phyloP scores from a whole-genome alignment of 2,329 filamentous ascomycete species.

The Aspergillus quadricinctus region DNA sequence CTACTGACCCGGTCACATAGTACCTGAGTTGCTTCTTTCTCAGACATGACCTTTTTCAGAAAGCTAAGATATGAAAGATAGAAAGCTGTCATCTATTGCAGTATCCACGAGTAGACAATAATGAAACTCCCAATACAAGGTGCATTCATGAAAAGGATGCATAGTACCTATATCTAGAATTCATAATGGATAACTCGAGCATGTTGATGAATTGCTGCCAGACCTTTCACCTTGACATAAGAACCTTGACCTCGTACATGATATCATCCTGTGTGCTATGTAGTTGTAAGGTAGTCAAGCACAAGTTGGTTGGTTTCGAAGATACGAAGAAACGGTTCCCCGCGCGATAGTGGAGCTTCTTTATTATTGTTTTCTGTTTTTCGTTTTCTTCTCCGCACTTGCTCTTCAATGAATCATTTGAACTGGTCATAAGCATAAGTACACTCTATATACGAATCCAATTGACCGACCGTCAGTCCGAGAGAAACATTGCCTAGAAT shows the following conservation, averaged over 20 bases:
- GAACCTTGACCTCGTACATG: neutral
- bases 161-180: neutral
- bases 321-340: neutral
- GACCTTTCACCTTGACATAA: neutral
- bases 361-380: neutral
- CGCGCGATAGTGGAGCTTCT: neutral
- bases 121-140: neutral
- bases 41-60: neutral
- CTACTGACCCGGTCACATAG: neutral
- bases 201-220: neutral
- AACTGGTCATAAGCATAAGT: neutral
- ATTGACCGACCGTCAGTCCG: neutral
- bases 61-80: neutral
- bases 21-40: neutral
- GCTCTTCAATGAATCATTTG: neutral
- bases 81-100: too few relatives aligned
- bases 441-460: neutral
- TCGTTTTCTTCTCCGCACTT: neutral
- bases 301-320: neutral
- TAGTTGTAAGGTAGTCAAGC: neutral
- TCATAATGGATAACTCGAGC: neutral
- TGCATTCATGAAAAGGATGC: too few relatives aligned
- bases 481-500: neutral
- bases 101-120: neutral
- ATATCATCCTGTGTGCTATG: neutral